Evolutionary conservation across 2,329 filamentous ascomycete genomes (phyloP), one percentile per base, ranked within the genome.

Genomic region (Emergomyces africanus): DNA sequence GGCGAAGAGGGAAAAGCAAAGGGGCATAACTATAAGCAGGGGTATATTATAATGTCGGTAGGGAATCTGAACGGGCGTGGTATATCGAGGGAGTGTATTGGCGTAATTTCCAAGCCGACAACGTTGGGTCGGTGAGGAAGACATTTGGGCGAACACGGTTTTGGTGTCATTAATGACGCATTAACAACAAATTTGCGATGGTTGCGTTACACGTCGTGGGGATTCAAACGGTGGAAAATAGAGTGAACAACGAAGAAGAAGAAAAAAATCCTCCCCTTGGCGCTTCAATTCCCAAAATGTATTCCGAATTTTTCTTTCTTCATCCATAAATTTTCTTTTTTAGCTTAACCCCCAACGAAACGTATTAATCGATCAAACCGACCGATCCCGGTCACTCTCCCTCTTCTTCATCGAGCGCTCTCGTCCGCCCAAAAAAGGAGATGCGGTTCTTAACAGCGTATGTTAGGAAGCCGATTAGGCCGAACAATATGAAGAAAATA

Each of bases 401-500:
- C 25, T 60, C 59, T 23, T 60, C 59, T 42, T 72, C 70, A 41
- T 74, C 72, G 5, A 59, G 57, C 8, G 67, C 64, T 18, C 66
- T 66, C 59, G 66, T 66, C 58, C 62, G 62, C 2, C 64, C 64
- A 60, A 72, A 73, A 61, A 72, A 65, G 0, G 65, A 63, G 30
- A 71, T 63, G 55, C 62, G 61, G 62, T 68, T 70, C 61, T 72
- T 68, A n/a, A 71, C 60, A 39, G 67, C 67, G 60, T 70, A 73
- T 59, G 73, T 71, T 18, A 64, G 62, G 63, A 70, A 71, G 4
- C 72, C 75, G 46, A 73, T 71, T 30, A 75, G 60, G 23, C 73
- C 74, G 44, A 79, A 72, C 53, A 79, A 61, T 56, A 79, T 61
- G 65, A 79, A 79, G 58, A 79, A 70, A 50, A 77, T 62, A 64